A percentile compares a stretch with the other conserved stretches of the same genome.
Evolutionary conservation across 1,139 yeast species (phyloP).

Genomic region (Yamadazyma aaseri): DNA sequence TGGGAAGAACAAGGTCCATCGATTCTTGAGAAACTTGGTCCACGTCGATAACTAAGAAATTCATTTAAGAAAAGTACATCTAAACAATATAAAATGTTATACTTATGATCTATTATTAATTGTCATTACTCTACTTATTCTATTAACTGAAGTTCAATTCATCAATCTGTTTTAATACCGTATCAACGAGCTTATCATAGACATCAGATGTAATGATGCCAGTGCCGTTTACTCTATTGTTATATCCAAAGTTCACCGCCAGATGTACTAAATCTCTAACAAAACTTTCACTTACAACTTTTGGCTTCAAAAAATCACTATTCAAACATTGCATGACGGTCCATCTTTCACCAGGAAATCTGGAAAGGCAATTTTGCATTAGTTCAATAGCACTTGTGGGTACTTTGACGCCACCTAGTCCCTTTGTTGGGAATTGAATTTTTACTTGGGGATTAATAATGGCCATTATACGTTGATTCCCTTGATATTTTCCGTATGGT

Average conservation of each 20-base stretch:
- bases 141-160: conserved; percentile 34
- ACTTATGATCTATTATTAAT: neutral
- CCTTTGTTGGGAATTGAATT: conserved; percentile 64
- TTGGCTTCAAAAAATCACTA: conserved; percentile 68
- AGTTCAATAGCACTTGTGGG: conserved; percentile 71
- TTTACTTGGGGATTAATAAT: conserved; percentile 85
- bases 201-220: conserved; percentile 37
- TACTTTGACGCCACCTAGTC: conserved; percentile 61
- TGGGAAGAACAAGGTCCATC: conserved; percentile 97
- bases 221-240: conserved; percentile 33
- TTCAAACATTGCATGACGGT: conserved; percentile 60
- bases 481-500: conserved; percentile 81
- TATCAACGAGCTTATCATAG: conserved; percentile 42
- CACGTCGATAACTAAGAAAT: conserved; percentile 28
- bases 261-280: conserved; percentile 71
- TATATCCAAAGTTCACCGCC: conserved; percentile 69
- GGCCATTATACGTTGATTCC: conserved; percentile 78
- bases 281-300: conserved; percentile 65
- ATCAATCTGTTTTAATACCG: conserved; percentile 41
- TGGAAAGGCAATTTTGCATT: conserved; percentile 67
- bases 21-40: conserved; percentile 86
- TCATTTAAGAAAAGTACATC: neutral
- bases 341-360: conserved; percentile 71
- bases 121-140: conserved; percentile 8
- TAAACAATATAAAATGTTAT: too few relatives aligned